These are phyloP conservation scores for Lepidium didymum DNA, from an alignment of 345 rosid genomes.

Conservation along the genomic window DNA sequence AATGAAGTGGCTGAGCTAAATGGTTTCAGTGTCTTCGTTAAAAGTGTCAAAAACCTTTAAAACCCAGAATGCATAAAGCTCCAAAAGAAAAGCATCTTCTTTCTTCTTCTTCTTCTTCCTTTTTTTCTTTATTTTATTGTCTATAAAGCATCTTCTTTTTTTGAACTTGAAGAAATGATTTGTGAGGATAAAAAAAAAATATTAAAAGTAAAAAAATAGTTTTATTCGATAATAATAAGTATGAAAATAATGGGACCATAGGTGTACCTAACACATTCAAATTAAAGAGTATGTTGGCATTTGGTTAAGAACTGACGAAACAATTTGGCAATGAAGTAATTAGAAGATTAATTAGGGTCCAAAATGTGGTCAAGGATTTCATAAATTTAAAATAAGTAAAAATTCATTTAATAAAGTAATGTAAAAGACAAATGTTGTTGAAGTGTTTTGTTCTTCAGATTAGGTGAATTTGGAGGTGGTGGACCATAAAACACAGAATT, in stretches of 20 bases:
- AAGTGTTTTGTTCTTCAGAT: background rate
- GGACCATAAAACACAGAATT: no score
- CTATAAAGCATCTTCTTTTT: background rate
- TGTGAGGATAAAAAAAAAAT: background rate
- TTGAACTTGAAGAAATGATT: background rate
- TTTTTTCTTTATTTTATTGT: background rate
- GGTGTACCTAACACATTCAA: constrained; percentile 5
- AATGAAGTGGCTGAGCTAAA: background rate
- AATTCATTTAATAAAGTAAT: background rate
- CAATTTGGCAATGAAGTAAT: background rate
- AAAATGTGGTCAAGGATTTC: background rate
- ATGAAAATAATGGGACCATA: background rate
- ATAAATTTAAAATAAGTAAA: background rate
- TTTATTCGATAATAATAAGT: background rate
- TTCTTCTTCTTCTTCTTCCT: background rate
- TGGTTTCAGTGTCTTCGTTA: constrained; percentile 4
- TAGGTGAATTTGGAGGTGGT: no score
- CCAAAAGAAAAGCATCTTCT: constrained; percentile 24
- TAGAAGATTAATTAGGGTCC: background rate
- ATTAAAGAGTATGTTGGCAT: background rate
- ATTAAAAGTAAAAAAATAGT: background rate
- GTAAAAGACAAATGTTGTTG: background rate
- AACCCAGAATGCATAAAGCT: constrained; percentile 17
- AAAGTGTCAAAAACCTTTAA: constrained; percentile 10
- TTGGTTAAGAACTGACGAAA: background rate